Evolutionary conservation across 495 filamentous ascomycete species (phyloP).

Genomic region (Penicillium bovifimosum): DNA sequence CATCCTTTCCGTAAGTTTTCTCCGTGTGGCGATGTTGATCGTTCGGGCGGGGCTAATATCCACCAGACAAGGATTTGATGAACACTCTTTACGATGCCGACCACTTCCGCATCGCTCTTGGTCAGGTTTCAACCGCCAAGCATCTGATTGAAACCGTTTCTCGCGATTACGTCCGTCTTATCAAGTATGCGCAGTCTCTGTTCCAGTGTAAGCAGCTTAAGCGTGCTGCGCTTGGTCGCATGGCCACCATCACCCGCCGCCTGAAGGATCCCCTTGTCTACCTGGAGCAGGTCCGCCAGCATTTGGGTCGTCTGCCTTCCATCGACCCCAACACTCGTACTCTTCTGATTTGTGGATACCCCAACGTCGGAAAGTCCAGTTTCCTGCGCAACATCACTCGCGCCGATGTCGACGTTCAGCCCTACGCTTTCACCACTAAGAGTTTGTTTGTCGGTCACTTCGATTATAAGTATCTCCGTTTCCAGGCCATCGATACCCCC

Average conservation of each 20-base stretch:
- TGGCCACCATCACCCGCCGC: conserved; percentile 92
- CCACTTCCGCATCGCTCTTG: conserved; percentile 94
- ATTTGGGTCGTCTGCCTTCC: conserved; percentile 92
- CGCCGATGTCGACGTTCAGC: conserved; percentile 96
- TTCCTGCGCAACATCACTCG: conserved; percentile 88
- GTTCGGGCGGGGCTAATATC: conserved; percentile 17
- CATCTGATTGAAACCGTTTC: conserved; percentile 93
- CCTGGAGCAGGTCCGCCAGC: conserved; percentile 95
- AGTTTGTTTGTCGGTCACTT: conserved; percentile 96
- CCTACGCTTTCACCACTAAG: conserved; percentile 98
- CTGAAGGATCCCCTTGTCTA: conserved; percentile 92
- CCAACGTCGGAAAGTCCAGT: conserved; percentile 95
- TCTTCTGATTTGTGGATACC: conserved; percentile 91
- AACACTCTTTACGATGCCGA: conserved; percentile 93
- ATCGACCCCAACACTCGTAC: conserved; percentile 97
- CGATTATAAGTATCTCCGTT: conserved; percentile 96
- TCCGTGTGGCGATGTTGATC: conserved; percentile 14
- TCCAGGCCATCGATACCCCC: conserved; percentile 84
- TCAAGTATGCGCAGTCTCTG: conserved; percentile 93
- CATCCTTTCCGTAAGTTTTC: conserved; percentile 83
- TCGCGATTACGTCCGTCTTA: conserved; percentile 85
- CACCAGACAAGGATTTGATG: conserved; percentile 66
- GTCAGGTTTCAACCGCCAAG: conserved; percentile 92
- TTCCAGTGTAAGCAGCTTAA: conserved; percentile 96
- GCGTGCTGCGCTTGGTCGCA: conserved; percentile 81